Evolutionary conservation across 176 grass and related monocot genomes (phyloP), one percentile per base, ranked within the genome.

Genomic region (Chloris gayana): DNA sequence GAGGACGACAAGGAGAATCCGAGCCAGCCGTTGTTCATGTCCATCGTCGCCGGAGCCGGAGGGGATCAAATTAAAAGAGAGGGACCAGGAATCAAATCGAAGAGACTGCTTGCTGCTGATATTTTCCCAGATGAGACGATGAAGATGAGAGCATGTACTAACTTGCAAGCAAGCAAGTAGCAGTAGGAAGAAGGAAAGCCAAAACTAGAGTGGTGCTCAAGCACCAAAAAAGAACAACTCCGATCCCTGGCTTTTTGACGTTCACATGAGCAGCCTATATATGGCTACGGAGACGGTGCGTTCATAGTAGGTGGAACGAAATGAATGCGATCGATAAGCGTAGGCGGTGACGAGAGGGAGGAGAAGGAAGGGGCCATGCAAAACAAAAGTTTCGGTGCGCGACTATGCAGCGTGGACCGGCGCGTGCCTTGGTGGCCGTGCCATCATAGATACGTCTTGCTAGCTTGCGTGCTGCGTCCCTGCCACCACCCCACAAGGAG

Each of bases 11-110:
- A 80, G 46, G 92, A 86, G 87, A 94, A 94, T 62, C 92, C 86
- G 22, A 94, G 89, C 92, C 92, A 94, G 18, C 84, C 65, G 25
- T 58, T 91, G 77, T 65, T 89, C 86, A 94, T 91, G 65, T 94
- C 92, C 89, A 87, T 73, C 82, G 47, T 54, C 35, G 53, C 35
- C 33, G 14, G 33, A 14, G 35, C n/a, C n/a, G n/a, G n/a, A n/a
- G n/a, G n/a, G 51, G 8, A 56, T 31, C 57, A 4, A 32, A 73
- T n/a, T n/a, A n/a, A 27, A 9, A 11, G 22, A 2, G 22, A 24
- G 54, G 6, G 54, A 74, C 42, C 25, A n/a, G 54, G 54, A 57
- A 57, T 57, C 54, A 83, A 79, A 78, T 67, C 78, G 67, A 81
- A 47, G 24, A 70, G n/a, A n/a, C n/a, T n/a, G n/a, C n/a, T n/a